phyloP scores from a whole-genome alignment of 2,329 filamentous ascomycete genomes.

The Aspergillus pseudoviridinutans region DNA sequence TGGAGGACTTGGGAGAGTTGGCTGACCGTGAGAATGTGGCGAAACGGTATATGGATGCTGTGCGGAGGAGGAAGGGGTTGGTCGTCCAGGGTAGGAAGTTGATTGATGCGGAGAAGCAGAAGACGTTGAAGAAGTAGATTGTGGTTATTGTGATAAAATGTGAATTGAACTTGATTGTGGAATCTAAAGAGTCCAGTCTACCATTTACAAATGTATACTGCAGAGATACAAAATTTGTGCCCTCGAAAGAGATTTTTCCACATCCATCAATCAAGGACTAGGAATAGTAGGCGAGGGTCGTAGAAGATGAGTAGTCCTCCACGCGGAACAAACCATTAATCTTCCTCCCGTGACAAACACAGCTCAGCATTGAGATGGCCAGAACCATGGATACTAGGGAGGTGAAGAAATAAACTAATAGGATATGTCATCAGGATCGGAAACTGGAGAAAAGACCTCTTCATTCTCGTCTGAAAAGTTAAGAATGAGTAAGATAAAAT shows the following conservation, averaged over 20 bases:
- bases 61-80: slow-evolving; percentile 81
- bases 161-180: neutral
- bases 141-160: neutral
- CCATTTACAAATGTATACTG: neutral
- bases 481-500: neutral
- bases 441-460: neutral
- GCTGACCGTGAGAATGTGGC: slow-evolving; percentile 94
- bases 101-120: slow-evolving; percentile 90
- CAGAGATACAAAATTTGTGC: slow-evolving; percentile 16
- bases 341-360: slow-evolving; percentile 44
- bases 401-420: slow-evolving; percentile 9
- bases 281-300: slow-evolving; percentile 22
- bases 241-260: slow-evolving; percentile 19
- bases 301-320: slow-evolving; percentile 24
- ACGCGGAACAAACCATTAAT: slow-evolving; percentile 27
- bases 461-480: neutral
- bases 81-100: slow-evolving; percentile 71
- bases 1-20: slow-evolving; percentile 92
- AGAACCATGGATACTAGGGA: slow-evolving; percentile 43
- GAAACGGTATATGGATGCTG: slow-evolving; percentile 90
- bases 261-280: slow-evolving; percentile 7
- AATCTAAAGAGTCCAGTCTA: neutral
- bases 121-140: slow-evolving; percentile 59
- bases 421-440: neutral
- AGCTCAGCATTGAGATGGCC: slow-evolving; percentile 39